Evolutionary conservation across 306 rosid species (phyloP).

Genomic region (Carpinus fangiana): DNA sequence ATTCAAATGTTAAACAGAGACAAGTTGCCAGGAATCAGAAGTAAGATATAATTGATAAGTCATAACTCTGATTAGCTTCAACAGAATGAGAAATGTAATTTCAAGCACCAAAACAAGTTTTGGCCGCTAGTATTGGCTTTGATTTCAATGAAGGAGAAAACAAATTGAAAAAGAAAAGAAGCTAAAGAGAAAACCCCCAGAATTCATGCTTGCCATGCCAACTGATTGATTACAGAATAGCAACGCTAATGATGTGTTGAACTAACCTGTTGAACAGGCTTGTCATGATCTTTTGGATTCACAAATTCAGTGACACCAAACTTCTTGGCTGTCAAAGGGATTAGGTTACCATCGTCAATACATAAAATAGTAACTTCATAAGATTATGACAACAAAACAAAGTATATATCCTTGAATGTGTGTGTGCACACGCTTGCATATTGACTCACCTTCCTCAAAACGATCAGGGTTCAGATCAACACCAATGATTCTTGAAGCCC

Average conservation of each 20-base stretch:
- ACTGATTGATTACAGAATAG: background rate
- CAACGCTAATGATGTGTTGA: background rate
- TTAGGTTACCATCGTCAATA: slow-evolving; percentile 1
- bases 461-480: slow-evolving; percentile 70
- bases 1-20: slow-evolving; percentile 14
- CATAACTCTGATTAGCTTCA: background rate
- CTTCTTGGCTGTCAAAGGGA: slow-evolving; percentile 65
- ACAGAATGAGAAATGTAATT: background rate
- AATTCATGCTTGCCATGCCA: background rate
- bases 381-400: background rate
- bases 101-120: background rate
- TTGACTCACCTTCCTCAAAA: slow-evolving; percentile 67
- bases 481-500: slow-evolving; percentile 81
- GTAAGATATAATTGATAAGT: background rate
- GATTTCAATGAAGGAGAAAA: background rate
- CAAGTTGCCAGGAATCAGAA: background rate
- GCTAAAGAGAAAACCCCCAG: background rate
- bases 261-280: slow-evolving; percentile 78
- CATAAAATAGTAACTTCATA: background rate
- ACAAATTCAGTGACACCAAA: slow-evolving; percentile 85
- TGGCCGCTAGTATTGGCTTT: background rate
- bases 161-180: background rate
- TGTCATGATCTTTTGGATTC: slow-evolving; percentile 84
- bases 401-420: too few species aligned
- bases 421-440: too few species aligned